Evolutionary conservation across 2,329 filamentous ascomycete genomes (phyloP).

Genomic region (Tolypocladium tundrense): DNA sequence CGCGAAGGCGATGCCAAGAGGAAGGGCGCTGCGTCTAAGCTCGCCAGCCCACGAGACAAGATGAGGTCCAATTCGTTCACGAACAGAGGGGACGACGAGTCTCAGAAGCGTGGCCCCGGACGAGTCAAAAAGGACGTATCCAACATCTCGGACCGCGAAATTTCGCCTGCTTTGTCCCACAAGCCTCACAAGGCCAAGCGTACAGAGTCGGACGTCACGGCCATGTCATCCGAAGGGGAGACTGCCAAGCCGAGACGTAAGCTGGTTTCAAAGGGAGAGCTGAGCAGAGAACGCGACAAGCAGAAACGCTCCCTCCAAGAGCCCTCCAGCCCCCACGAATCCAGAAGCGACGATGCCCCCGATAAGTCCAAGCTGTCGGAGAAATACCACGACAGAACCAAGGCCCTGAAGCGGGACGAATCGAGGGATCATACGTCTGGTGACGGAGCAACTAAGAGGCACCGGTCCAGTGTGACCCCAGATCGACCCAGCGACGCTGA

Average conservation of each 20-base stretch:
- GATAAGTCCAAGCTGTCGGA: slow-evolving; percentile 41
- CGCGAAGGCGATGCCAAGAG: slow-evolving; percentile 35
- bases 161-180: slow-evolving; percentile 34
- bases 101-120: slow-evolving; percentile 40
- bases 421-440: slow-evolving; percentile 43
- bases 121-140: slow-evolving; percentile 46
- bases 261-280: slow-evolving; percentile 51
- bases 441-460: slow-evolving; percentile 46
- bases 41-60: slow-evolving; percentile 39
- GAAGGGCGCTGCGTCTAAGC: slow-evolving; percentile 24
- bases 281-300: slow-evolving; percentile 49
- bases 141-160: slow-evolving; percentile 41
- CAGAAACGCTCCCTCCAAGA: slow-evolving; percentile 46
- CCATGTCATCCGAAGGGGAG: slow-evolving; percentile 46
- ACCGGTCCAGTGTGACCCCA: slow-evolving; percentile 49
- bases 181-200: slow-evolving; percentile 43
- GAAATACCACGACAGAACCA: slow-evolving; percentile 49
- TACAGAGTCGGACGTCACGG: slow-evolving; percentile 42
- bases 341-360: slow-evolving; percentile 33
- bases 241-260: slow-evolving; percentile 50
- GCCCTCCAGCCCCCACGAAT: slow-evolving; percentile 40
- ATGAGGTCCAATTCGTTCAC: slow-evolving; percentile 31
- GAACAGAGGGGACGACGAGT: slow-evolving; percentile 34
- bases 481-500: slow-evolving; percentile 40
- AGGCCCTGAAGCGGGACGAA: slow-evolving; percentile 51